These are phyloP conservation scores for Candida sp. DNA, from an alignment of 1,139 yeast species.

Conservation along the genomic window DNA sequence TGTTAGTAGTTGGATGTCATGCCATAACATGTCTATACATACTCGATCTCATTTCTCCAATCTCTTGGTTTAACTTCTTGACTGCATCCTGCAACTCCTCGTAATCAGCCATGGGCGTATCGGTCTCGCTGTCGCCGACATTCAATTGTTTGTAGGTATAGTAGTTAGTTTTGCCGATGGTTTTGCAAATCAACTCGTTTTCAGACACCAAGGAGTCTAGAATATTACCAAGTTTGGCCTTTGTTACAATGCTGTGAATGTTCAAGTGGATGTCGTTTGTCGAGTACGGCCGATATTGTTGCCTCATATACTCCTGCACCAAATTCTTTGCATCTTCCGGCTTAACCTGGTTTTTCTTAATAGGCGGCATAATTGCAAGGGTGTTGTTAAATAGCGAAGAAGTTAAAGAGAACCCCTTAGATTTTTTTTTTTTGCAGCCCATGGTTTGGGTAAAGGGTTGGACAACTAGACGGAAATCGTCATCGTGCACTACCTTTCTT, in stretches of 20 bases:
- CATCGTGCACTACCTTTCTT: not conserved
- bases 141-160: constrained; percentile 31
- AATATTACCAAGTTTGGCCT: constrained; percentile 25
- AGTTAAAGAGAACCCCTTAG: no score
- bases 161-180: constrained; percentile 38
- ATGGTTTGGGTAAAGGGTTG: not conserved
- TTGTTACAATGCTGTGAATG: constrained; percentile 33
- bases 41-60: constrained; percentile 11
- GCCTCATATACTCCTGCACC: constrained; percentile 27
- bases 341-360: constrained; percentile 1
- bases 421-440: constrained; percentile 3
- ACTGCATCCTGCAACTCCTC: not conserved
- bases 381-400: no score
- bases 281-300: constrained; percentile 43
- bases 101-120: constrained; percentile 9
- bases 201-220: constrained; percentile 29
- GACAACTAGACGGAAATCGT: not conserved
- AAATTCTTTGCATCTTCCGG: constrained; percentile 9
- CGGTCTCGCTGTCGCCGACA: constrained; percentile 3
- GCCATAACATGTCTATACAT: not conserved
- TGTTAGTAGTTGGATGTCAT: not conserved
- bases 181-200: constrained; percentile 28
- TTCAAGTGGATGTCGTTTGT: constrained; percentile 39
- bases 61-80: constrained; percentile 8
- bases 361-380: constrained; percentile 8